Evolutionary conservation across 1,284 basidiomycete genomes (phyloP), one percentile per base, ranked within the genome.

Genomic region (Ceratobasidium sp.): DNA sequence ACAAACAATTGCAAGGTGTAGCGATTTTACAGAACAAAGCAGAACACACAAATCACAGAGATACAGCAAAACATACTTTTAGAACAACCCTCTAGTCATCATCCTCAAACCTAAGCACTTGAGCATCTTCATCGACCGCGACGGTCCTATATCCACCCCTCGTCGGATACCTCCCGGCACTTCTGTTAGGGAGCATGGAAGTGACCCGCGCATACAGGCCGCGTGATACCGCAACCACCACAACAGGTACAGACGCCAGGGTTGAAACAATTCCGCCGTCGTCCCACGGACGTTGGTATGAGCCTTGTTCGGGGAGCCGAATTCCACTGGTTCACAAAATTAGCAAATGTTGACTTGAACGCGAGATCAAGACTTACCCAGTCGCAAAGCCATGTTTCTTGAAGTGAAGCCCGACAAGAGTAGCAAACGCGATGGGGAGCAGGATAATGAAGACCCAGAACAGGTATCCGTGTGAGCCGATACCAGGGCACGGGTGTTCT

Each of bases 51-150:
- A 13, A 33, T 33, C 26, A 20, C 39, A 42, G 10, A 23, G 60
- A 18, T 63, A 63, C 60, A 63, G 42, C 33, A 63, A 63, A 15
- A 63, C 42, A 63, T 40, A 63, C 33, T 63, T 63, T 42, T 63
- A 13, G 39, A 42, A 42, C 39, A 63, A 40, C 28, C 3, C 33
- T 63, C 44, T 67, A 67, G 13, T 67, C 64, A 3, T 95, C 94
- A 82, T 95, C 94, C 82, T 94, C 93, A 83, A 95, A 95, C 68
- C 91, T 87, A 78, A 95, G 85, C 78, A 95, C 90, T 86, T 94
- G 94, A 77, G 95, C 95, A 86, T 97, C 95, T 84, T 96, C 95
- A 83, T 97, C 95, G 77, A 96, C 90, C 1, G 95, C 91, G 49
- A 97, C 84, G 81, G 93, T 89, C 81, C 95, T 88, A 84, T 97